Percentiles rank a stretch among this genome's conserved stretches.
Conservation (phyloP, 345 rosid species). For the Dimocarpus longan region DNA sequence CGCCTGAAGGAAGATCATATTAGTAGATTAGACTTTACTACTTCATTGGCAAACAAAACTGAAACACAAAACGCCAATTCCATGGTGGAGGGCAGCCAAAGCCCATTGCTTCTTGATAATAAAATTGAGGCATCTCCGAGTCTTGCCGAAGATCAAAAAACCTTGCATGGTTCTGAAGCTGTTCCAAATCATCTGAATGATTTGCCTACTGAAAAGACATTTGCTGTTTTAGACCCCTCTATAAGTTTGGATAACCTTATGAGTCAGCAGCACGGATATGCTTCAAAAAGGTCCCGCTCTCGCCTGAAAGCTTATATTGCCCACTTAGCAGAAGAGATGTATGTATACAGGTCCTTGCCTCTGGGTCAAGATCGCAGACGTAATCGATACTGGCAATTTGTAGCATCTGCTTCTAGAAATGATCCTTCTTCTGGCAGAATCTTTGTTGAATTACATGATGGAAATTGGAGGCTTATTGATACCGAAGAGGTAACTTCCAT, state of each 20-base stretch:
- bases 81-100: constrained; percentile 47
- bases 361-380: constrained; percentile 98
- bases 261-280: constrained; percentile 63
- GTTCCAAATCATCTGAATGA: constrained; percentile 48
- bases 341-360: constrained; percentile 92
- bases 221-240: constrained; percentile 48
- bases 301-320: constrained; percentile 85
- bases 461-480: constrained; percentile 89
- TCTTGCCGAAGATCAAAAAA: constrained; percentile 55
- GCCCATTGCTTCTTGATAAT: constrained; percentile 42
- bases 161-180: constrained; percentile 43
- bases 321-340: constrained; percentile 92
- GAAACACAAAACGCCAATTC: constrained; percentile 50
- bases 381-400: constrained; percentile 96
- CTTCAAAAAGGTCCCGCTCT: constrained; percentile 85
- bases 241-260: constrained; percentile 54
- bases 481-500: constrained; percentile 67
- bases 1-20: constrained; percentile 71
- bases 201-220: constrained; percentile 45
- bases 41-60: constrained; percentile 46
- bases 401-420: constrained; percentile 78
- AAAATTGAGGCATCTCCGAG: constrained; percentile 59
- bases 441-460: constrained; percentile 80
- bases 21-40: constrained; percentile 55
- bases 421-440: constrained; percentile 93